Evolutionary conservation across 495 filamentous ascomycete species (phyloP).

Genomic region (Tuber aestivum): DNA sequence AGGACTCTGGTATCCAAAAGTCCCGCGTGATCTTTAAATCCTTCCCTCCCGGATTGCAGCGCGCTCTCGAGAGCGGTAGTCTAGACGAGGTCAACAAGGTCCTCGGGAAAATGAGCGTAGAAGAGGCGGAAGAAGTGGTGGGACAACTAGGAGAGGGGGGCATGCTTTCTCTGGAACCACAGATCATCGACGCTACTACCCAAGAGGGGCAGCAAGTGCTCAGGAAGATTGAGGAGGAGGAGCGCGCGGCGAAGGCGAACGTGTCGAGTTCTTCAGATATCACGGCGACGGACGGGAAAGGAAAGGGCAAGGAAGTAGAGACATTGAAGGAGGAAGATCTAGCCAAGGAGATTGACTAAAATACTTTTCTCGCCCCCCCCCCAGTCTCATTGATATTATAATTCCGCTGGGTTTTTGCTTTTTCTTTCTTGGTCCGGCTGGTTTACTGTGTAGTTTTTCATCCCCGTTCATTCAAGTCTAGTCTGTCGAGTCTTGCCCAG

Average conservation of each 20-base stretch:
- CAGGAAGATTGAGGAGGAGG: conserved; percentile 67
- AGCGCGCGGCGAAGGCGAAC: conserved; percentile 34
- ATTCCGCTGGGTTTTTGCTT: background rate
- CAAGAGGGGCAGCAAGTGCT: conserved; percentile 76
- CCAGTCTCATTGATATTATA: background rate
- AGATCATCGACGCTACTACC: conserved; percentile 93
- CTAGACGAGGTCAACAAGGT: conserved; percentile 95
- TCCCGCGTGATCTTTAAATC: conserved; percentile 72
- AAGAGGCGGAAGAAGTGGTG: conserved; percentile 87
- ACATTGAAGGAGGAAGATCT: conserved; percentile 20
- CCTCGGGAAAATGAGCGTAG: conserved; percentile 83
- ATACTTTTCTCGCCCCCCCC: background rate
- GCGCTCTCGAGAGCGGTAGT: conserved; percentile 74
- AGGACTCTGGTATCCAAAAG: conserved; percentile 59
- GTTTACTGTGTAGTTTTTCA: background rate
- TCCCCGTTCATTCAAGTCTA: background rate
- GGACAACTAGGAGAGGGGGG: conserved; percentile 76
- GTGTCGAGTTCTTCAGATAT: conserved; percentile 21
- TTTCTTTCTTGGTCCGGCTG: background rate
- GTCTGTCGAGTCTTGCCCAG: background rate
- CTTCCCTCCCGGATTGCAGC: conserved; percentile 73
- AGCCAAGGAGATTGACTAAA: conserved; percentile 20
- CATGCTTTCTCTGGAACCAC: conserved; percentile 84
- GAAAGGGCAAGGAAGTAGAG: conserved; percentile 18
- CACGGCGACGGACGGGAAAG: conserved; percentile 20